Conservation (phyloP, 2,329 filamentous ascomycete species). For the Ophiocordyceps camponoti-rufipedis region DNA sequence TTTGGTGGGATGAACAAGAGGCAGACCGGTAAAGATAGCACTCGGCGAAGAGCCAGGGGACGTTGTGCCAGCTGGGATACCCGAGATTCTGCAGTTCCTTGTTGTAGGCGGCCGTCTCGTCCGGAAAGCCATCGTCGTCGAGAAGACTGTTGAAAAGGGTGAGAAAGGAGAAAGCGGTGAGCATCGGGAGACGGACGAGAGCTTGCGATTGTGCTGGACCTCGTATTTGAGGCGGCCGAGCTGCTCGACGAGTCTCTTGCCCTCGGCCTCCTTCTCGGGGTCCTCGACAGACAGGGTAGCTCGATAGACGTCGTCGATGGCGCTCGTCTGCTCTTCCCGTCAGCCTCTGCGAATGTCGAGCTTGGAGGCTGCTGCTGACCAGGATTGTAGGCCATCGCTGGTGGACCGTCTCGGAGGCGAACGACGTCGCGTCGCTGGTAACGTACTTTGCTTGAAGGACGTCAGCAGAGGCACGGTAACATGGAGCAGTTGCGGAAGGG, state of each 20-base stretch:
- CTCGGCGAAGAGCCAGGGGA: slow-evolving; percentile 79
- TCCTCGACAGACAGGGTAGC: slow-evolving; percentile 42
- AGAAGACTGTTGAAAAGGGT: slow-evolving; percentile 36
- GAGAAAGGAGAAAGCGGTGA: neutral
- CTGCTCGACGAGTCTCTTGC: slow-evolving; percentile 67
- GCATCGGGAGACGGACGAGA: slow-evolving; percentile 39
- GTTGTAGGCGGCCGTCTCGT: slow-evolving; percentile 77
- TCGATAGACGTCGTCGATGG: slow-evolving; percentile 87
- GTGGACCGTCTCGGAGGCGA: slow-evolving; percentile 69
- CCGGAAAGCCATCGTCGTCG: slow-evolving; percentile 55
- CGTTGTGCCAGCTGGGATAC: slow-evolving; percentile 62
- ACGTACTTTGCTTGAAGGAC: slow-evolving; percentile 46
- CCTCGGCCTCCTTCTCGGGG: slow-evolving; percentile 52
- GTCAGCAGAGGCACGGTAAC: neutral
- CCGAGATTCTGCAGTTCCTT: slow-evolving; percentile 60
- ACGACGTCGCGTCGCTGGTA: slow-evolving; percentile 70
- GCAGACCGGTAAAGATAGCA: slow-evolving; percentile 74
- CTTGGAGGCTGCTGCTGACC: slow-evolving; percentile 25
- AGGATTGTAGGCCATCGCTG: slow-evolving; percentile 90
- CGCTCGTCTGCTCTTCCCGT: slow-evolving; percentile 48
- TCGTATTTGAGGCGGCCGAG: slow-evolving; percentile 84
- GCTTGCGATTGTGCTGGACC: slow-evolving; percentile 66
- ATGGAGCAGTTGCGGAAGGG: no score
- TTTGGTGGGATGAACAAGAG: neutral
- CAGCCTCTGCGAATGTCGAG: neutral